Percentiles rank a stretch among this genome's conserved stretches.
Conservation (phyloP, 306 rosid species). For the Pterocarpus santalinus region DNA sequence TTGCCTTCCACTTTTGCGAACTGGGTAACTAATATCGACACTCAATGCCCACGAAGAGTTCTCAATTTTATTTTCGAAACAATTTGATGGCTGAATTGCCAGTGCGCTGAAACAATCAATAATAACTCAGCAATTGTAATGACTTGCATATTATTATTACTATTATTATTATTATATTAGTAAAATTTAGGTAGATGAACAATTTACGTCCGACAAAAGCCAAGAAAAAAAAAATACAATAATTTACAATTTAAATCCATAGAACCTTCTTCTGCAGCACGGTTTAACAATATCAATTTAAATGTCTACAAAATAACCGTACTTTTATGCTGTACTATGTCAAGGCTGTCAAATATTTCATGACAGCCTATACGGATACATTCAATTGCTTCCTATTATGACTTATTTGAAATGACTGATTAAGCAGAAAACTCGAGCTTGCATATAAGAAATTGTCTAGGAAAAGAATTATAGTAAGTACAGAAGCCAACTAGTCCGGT, state of each 20-base stretch:
- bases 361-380: conserved; percentile 44
- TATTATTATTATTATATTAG: no score
- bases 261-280: conserved; percentile 36
- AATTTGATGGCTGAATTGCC: background rate
- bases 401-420: conserved; percentile 52
- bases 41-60: no score
- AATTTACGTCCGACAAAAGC: background rate
- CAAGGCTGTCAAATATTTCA: conserved; percentile 49
- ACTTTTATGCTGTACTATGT: conserved; percentile 47
- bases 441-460: conserved; percentile 49
- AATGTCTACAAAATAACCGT: conserved; percentile 42
- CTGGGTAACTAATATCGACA: background rate
- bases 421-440: conserved; percentile 45
- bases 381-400: conserved; percentile 46
- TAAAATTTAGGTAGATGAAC: background rate
- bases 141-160: background rate
- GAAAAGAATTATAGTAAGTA: conserved; percentile 53
- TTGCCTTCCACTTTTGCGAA: background rate
- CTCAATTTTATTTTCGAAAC: no score
- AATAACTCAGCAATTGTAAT: background rate
- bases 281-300: conserved; percentile 41
- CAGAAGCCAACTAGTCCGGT: conserved; percentile 58
- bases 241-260: conserved; percentile 45
- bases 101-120: background rate
- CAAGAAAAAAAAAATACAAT: conserved; percentile 14